Base-by-base conservation (phyloP, 345 rosid genomes). In the Isatis tinctoria region DNA sequence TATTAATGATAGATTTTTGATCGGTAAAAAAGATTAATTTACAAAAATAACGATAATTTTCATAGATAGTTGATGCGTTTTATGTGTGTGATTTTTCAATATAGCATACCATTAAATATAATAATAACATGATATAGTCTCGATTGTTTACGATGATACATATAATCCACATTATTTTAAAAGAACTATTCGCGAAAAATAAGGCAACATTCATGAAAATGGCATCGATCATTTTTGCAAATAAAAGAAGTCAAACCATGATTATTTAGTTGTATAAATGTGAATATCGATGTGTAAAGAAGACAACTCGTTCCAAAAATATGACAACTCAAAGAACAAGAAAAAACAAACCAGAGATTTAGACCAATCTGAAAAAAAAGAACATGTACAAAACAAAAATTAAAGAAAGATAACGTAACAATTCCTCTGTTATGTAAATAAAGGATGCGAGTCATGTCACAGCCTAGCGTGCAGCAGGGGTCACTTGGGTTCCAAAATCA, bases 401-500 rank as follows among this genome's bases (percentile, higher is more conserved):
- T 13, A 37, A 13, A n/a, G 41, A 47, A 44, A 65, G 2, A 28
- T 16, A 53, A 0, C 47, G n/a, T 13, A 60, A n/a, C 18, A 60
- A 12, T 44, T 57, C 1, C 12, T 67, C 36, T 54, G 37, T 14
- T 28, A 12, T 54, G 60, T 28, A 9, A 13, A 49, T 18, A 33
- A 51, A 51, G 5, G 20, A 48, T 35, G 37, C 43, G 60, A 33
- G 6, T 58, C 43, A 17, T 35, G 63, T 11, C 12, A n/a, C 24
- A 10, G 26, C 20, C 72, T 74, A 74, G 53, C 78, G 78, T 67
- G 78, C 62, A 30, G 0, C 5, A 59, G 73, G 78, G 73, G 68
- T 67, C 13, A 57, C 72, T 36, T 57, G 51, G 4, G 59, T 45
- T 57, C 72, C 66, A 3, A 65, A 17, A 13, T 65, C 26, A 11